Evolutionary conservation across 1,284 basidiomycete species (phyloP).

Genomic region (Marasmius tenuissimus): DNA sequence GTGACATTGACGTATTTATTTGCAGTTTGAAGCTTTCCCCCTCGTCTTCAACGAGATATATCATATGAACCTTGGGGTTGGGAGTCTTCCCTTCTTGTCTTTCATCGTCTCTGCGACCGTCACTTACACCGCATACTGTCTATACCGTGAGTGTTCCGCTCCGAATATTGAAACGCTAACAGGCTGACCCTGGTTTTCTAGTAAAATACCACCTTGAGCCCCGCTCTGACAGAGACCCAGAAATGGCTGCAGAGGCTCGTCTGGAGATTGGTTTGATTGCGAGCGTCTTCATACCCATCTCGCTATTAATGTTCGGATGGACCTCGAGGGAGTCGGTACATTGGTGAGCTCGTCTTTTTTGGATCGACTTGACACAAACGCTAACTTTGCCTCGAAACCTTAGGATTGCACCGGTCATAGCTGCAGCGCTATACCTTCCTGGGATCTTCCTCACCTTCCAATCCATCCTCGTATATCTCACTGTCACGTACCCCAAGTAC

Average conservation of each 20-base stretch:
- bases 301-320: conserved; percentile 46
- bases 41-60: conserved; percentile 33
- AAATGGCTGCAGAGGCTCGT: conserved; percentile 18
- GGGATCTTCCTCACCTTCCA: conserved; percentile 34
- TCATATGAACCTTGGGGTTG: conserved; percentile 36
- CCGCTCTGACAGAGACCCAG: conserved; percentile 11
- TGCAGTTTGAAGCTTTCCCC: conserved; percentile 29
- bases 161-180: background rate
- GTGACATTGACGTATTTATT: conserved; percentile 2
- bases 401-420: conserved; percentile 22
- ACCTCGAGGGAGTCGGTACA: conserved; percentile 29
- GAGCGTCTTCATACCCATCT: conserved; percentile 45
- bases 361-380: background rate
- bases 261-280: conserved; percentile 22
- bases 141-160: conserved; percentile 13
- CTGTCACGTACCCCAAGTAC: conserved; percentile 32
- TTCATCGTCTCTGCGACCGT: conserved; percentile 34
- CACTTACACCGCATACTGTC: conserved; percentile 20
- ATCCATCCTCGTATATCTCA: conserved; percentile 30
- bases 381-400: background rate
- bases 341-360: conserved; percentile 18
- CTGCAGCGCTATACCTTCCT: conserved; percentile 22
- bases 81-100: conserved; percentile 48
- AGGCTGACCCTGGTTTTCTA: background rate
- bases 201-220: conserved; percentile 20